Evolutionary conservation across 192 early-diverging fungal species (phyloP), one percentile per base, ranked within the genome.

Genomic region (Podila minutissima): DNA sequence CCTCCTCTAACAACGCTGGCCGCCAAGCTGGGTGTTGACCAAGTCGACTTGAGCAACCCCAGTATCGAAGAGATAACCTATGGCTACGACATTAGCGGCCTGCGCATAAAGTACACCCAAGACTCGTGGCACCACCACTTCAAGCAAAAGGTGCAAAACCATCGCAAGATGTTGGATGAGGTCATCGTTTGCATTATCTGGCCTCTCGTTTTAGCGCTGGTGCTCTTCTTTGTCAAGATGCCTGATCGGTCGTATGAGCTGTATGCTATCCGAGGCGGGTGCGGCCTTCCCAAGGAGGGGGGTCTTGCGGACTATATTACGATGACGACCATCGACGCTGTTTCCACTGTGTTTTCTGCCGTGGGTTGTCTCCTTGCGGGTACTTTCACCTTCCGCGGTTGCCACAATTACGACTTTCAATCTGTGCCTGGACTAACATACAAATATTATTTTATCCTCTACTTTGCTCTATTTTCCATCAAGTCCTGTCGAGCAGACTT

Each of bases 31-130:
- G 32, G 57, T 20, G 46, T 67, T 22, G 15, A 50, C 1, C 59
- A 31, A 26, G 22, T 66, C 13, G 73, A 74, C 28, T 7, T 74
- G n/a, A 67, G 55, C 24, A 59, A 50, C 10, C 66, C 41, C 24
- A 26, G 49, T 35, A 9, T 17, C 24, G 53, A 55, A 55, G 66
- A 74, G 12, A 59, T 55, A 20, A 38, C 26, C 15, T 68, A 62
- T 32, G 60, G 59, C 19, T 74, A 68, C 60, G 73, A 74, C 28
- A 67, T 74, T 29, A 53, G 59, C 10, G 66, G 66, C 13, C 7
- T 53, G 15, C 59, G 55, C 3, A 74, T 68, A 31, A 33, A 46
- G 5, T 74, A 67, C 38, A 24, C 33, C 12, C 66, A 29, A 15
- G 37, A 74, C 37, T 57, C 66, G 28, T 74, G 65, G 73, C 46